Conservation (phyloP, 331 rosid genomes). For the Quercus lobata region DNA sequence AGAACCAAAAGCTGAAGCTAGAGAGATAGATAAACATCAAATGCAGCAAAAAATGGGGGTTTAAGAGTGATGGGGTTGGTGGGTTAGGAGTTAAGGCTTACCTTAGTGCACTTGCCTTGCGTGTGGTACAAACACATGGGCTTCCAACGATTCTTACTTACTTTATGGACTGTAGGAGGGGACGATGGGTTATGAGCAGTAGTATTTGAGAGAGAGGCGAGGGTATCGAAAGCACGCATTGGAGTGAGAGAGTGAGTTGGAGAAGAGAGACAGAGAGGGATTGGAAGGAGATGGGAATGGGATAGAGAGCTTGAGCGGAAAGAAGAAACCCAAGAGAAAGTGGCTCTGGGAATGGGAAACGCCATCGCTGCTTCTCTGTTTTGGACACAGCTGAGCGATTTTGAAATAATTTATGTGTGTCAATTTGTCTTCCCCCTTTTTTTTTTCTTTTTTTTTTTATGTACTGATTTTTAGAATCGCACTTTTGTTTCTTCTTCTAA, state of each 20-base stretch:
- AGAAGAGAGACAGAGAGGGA: constrained; percentile 13
- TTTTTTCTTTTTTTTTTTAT: too few species aligned
- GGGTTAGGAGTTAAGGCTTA: constrained; percentile 13
- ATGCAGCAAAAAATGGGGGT: background rate
- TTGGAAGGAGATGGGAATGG: constrained; percentile 21
- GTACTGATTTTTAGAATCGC: too few species aligned
- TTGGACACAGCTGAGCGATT: background rate
- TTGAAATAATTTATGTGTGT: background rate
- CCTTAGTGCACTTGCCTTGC: constrained; percentile 80
- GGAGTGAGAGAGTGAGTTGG: constrained; percentile 15
- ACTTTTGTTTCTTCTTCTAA: too few species aligned
- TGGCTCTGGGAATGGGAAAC: constrained; percentile 27
- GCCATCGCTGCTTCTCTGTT: constrained; percentile 27
- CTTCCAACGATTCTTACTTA: constrained; percentile 44
- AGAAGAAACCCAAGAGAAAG: constrained; percentile 26
- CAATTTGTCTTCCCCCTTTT: too few species aligned
- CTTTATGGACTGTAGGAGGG: constrained; percentile 6
- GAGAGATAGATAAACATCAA: background rate
- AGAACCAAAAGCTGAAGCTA: background rate
- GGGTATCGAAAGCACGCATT: constrained; percentile 25
- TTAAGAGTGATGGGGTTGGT: background rate
- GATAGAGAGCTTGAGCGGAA: constrained; percentile 18
- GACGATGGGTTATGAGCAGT: constrained; percentile 24
- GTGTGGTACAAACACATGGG: constrained; percentile 84
- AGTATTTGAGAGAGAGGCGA: constrained; percentile 35